phyloP scores from a whole-genome alignment of 192 early-diverging fungal genomes.

The Umbelopsis ramanniana region DNA sequence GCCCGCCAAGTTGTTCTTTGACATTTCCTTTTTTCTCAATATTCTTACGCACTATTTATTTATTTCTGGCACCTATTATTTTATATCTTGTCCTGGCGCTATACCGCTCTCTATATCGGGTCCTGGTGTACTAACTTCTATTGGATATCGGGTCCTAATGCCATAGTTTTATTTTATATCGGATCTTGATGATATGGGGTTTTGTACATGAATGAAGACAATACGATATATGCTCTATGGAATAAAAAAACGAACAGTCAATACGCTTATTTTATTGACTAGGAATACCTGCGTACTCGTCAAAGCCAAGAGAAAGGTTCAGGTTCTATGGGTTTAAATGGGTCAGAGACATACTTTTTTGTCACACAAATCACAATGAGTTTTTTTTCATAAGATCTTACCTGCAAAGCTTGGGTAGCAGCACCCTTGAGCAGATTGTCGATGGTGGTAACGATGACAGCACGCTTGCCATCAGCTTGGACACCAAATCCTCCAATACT shows the following conservation, averaged over 20 bases:
- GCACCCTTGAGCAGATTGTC: slow-evolving; percentile 99
- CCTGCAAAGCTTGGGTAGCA: slow-evolving; percentile 97
- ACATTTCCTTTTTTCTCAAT: too few relatives aligned
- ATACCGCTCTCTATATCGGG: too few relatives aligned
- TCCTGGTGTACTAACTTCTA: too few relatives aligned
- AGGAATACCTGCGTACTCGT: slow-evolving; percentile 93
- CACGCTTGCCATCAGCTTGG: slow-evolving; percentile 74
- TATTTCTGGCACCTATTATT: too few relatives aligned
- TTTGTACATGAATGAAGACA: slow-evolving; percentile 16
- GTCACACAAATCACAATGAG: not conserved
- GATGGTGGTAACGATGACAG: slow-evolving; percentile 89
- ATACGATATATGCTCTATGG: slow-evolving; percentile 19
- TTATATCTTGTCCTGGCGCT: too few relatives aligned
- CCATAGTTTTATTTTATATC: not conserved
- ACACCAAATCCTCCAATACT: slow-evolving; percentile 94
- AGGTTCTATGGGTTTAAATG: slow-evolving; percentile 65
- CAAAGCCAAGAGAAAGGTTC: slow-evolving; percentile 89
- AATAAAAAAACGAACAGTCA: not conserved
- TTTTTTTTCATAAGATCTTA: slow-evolving; percentile 24
- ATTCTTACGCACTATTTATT: too few relatives aligned
- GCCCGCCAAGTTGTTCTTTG: too few relatives aligned
- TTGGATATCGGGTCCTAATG: too few relatives aligned
- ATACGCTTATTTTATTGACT: slow-evolving; percentile 11
- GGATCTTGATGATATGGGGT: not conserved
- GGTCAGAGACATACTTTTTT: not conserved